phyloP scores from a whole-genome alignment of 2,329 filamentous ascomycete species.

The Corynespora cassiicola region DNA sequence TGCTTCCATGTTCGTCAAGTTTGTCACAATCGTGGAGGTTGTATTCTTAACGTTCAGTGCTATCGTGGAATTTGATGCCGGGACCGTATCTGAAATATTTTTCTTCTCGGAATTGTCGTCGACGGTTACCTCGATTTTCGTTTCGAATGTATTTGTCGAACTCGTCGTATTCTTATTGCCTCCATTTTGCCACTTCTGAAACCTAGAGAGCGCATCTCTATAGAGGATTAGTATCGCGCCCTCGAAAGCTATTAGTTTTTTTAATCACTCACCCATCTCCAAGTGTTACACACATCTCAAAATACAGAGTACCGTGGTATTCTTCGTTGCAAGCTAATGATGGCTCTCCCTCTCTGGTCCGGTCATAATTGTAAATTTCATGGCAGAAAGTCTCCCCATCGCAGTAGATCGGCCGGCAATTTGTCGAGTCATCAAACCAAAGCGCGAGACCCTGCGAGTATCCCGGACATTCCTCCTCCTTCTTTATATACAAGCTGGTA shows the following conservation, averaged over 20 bases:
- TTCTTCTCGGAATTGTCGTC: too few relatives aligned
- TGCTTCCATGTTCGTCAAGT: too few relatives aligned
- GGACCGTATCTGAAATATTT: too few relatives aligned
- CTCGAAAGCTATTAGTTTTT: background rate
- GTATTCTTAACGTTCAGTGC: too few relatives aligned
- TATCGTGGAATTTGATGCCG: too few relatives aligned
- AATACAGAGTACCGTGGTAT: constrained; percentile 4
- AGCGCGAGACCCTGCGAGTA: constrained; percentile 7
- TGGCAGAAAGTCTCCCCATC: constrained; percentile 9
- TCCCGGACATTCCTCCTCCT: constrained; percentile 8
- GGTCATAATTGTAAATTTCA: constrained; percentile 8
- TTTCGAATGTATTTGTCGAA: too few relatives aligned
- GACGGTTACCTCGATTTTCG: too few relatives aligned
- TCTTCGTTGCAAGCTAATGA: constrained; percentile 1
- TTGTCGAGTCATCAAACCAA: constrained; percentile 3
- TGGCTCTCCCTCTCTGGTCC: background rate
- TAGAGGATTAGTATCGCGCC: too few relatives aligned
- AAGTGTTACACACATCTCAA: constrained; percentile 9
- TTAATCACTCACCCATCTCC: constrained; percentile 7
- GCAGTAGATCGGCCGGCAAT: constrained; percentile 11
- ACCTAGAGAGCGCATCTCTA: too few relatives aligned
- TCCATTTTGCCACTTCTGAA: too few relatives aligned
- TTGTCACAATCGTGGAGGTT: too few relatives aligned
- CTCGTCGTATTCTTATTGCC: background rate
- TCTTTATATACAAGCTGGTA: background rate